Conservation (phyloP, 495 filamentous ascomycete genomes). For the Aspergillus conjunctus region DNA sequence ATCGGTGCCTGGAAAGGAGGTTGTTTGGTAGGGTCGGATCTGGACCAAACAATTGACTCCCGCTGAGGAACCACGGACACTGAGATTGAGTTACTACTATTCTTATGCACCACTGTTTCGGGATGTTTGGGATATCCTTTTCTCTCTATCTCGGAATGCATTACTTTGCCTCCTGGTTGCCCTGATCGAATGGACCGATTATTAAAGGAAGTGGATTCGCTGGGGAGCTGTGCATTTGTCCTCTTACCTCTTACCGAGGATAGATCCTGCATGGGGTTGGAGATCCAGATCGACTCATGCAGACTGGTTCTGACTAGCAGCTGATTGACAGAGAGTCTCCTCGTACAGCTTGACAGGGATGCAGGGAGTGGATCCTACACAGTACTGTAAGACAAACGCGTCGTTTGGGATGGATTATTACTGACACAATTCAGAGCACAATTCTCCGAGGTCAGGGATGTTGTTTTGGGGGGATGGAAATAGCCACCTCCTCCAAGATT, state of each 20-base stretch:
- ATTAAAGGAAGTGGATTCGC: not conserved
- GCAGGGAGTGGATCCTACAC: slow-evolving; percentile 9
- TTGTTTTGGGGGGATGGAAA: no score
- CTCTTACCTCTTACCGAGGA: not conserved
- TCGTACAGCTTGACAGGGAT: slow-evolving; percentile 3
- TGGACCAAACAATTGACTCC: slow-evolving; percentile 5
- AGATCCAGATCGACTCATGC: slow-evolving; percentile 10
- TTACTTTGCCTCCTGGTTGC: slow-evolving; percentile 9
- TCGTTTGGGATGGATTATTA: not conserved
- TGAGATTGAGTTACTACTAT: not conserved
- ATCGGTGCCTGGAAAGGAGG: not conserved
- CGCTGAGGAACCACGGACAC: slow-evolving; percentile 10
- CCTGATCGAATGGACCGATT: not conserved
- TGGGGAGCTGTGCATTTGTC: not conserved
- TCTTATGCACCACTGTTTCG: not conserved
- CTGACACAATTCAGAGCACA: not conserved
- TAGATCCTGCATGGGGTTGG: not conserved
- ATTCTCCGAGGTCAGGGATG: not conserved
- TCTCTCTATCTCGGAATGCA: not conserved
- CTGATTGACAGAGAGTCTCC: not conserved
- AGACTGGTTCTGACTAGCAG: not conserved
- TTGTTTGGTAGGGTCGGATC: slow-evolving; percentile 5
- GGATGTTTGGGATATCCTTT: no score
- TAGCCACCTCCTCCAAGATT: no score
- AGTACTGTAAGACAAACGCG: slow-evolving; percentile 7